A percentile compares a stretch with the other conserved stretches of the same genome.
phyloP scores from a whole-genome alignment of 192 early-diverging fungal species.

The Backusella macrospora region DNA sequence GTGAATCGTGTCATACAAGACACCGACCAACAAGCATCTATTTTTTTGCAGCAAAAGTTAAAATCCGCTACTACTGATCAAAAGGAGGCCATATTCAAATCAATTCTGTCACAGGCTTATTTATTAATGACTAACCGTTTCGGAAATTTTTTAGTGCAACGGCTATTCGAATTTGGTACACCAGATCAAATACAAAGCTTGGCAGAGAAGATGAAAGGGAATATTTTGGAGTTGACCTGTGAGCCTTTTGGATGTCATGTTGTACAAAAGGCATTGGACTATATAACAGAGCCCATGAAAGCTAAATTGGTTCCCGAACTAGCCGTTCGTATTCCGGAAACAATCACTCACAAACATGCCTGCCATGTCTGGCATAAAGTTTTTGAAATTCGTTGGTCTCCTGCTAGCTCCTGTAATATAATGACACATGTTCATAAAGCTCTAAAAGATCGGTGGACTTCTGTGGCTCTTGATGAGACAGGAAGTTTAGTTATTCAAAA shows the following conservation, averaged over 20 bases:
- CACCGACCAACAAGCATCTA: conserved; percentile 75
- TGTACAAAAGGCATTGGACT: conserved; percentile 74
- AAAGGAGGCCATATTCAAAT: conserved; percentile 61
- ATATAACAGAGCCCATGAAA: conserved; percentile 63
- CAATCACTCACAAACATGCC: conserved; percentile 74
- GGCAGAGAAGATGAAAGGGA: conserved; percentile 61
- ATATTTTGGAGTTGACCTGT: conserved; percentile 63
- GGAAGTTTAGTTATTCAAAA: conserved; percentile 78
- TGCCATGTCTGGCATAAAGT: conserved; percentile 85
- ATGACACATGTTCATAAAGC: conserved; percentile 63
- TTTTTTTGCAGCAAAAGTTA: conserved; percentile 72
- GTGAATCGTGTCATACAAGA: conserved; percentile 72
- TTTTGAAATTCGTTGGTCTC: conserved; percentile 69
- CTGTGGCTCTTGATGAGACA: conserved; percentile 76
- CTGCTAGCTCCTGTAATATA: conserved; percentile 47
- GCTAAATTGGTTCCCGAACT: conserved; percentile 62
- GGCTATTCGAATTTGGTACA: conserved; percentile 66
- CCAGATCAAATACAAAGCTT: conserved; percentile 59
- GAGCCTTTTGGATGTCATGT: conserved; percentile 83
- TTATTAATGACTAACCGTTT: conserved; percentile 73
- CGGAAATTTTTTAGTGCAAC: conserved; percentile 78
- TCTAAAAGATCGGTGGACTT: conserved; percentile 62
- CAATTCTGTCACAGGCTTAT: conserved; percentile 58
- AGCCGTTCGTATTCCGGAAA: conserved; percentile 64
- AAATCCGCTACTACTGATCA: conserved; percentile 56